Conservation (phyloP, 768 basidiomycete genomes). For the Wakefieldia striispora region DNA sequence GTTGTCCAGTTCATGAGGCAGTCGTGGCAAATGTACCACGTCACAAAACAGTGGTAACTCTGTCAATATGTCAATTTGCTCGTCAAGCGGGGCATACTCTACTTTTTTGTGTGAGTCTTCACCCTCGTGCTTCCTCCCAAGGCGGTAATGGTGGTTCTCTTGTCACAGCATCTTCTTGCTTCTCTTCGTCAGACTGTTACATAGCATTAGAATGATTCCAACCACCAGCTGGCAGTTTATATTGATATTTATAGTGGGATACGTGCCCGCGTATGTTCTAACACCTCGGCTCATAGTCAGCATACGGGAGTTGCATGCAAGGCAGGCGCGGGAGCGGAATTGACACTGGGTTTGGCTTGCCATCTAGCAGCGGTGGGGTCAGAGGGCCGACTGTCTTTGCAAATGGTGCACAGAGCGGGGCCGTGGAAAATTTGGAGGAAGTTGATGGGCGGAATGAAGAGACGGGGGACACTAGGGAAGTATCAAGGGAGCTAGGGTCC, state of each 20-base stretch:
- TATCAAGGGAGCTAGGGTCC: too few species aligned
- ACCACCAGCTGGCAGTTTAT: neutral
- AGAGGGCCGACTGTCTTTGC: neutral
- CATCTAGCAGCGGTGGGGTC: neutral
- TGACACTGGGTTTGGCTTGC: constrained; percentile 2
- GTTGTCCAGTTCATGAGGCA: too few species aligned
- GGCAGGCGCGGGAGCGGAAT: neutral
- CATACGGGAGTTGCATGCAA: neutral
- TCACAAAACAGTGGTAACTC: too few species aligned
- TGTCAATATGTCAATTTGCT: too few species aligned
- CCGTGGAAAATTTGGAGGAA: too few species aligned
- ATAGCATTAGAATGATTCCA: too few species aligned
- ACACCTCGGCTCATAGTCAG: constrained; percentile 3
- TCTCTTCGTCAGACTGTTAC: neutral
- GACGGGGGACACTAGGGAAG: too few species aligned
- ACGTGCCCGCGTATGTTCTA: neutral
- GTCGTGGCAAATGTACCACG: too few species aligned
- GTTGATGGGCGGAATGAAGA: too few species aligned
- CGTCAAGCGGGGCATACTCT: neutral
- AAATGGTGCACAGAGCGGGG: too few species aligned
- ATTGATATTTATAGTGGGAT: neutral
- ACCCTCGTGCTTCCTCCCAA: too few species aligned
- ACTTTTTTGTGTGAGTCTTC: neutral
- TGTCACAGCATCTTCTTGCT: neutral
- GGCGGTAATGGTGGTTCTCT: too few species aligned